phyloP scores from a whole-genome alignment of 2,329 filamentous ascomycete genomes.

The Pyricularia grisea region DNA sequence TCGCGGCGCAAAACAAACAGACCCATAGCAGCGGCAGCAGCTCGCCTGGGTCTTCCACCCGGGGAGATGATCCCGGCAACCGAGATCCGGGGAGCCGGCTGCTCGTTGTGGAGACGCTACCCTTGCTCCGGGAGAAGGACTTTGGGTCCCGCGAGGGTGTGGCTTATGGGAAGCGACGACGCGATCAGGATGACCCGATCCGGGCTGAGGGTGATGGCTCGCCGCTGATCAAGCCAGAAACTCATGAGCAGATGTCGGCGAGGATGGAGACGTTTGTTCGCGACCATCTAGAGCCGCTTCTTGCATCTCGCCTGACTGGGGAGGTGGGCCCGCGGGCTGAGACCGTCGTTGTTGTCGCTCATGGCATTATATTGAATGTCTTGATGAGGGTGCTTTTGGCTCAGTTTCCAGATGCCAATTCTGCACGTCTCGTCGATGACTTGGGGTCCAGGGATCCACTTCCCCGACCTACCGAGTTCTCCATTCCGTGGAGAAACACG shows the following conservation, averaged over 20 bases:
- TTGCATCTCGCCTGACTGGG: conserved; percentile 36
- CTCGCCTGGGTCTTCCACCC: background rate
- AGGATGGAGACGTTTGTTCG: conserved; percentile 61
- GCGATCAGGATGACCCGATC: conserved; percentile 9
- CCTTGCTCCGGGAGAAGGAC: conserved; percentile 60
- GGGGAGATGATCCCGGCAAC: background rate
- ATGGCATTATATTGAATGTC: conserved; percentile 69
- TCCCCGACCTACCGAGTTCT: conserved; percentile 11
- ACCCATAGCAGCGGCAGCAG: background rate
- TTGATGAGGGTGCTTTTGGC: conserved; percentile 55
- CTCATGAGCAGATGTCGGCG: conserved; percentile 52
- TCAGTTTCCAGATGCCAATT: conserved; percentile 31
- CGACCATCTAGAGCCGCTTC: conserved; percentile 48
- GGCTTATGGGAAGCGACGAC: conserved; percentile 30
- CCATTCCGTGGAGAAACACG: conserved; percentile 42
- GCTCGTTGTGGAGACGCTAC: conserved; percentile 27
- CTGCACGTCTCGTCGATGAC: conserved; percentile 9
- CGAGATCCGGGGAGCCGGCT: no score
- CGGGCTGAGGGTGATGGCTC: conserved; percentile 8
- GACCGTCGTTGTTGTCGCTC: conserved; percentile 62
- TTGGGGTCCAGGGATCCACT: background rate
- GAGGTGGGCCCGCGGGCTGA: conserved; percentile 14
- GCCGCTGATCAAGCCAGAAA: conserved; percentile 50
- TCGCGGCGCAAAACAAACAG: conserved; percentile 36
- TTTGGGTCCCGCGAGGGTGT: conserved; percentile 65